phyloP scores from a whole-genome alignment of 2,329 filamentous ascomycete genomes.

The Pseudogymnoascus sp. region DNA sequence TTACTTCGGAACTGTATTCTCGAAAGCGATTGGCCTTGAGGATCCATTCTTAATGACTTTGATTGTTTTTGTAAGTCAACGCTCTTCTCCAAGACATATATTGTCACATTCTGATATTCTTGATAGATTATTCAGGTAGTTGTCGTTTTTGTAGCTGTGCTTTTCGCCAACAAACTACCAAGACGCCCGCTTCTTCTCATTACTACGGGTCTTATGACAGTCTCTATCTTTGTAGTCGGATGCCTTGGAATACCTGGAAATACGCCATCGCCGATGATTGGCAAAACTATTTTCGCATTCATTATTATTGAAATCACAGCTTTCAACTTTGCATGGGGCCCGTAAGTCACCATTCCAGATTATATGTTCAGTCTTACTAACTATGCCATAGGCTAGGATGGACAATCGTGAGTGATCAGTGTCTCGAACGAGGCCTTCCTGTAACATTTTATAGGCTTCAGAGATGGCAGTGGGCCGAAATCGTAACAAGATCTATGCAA shows the following conservation, averaged over 20 bases:
- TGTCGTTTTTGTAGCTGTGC: conserved; percentile 32
- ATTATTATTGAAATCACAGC: conserved; percentile 35
- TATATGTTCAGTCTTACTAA: background rate
- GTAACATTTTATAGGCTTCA: conserved; percentile 22
- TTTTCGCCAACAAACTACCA: conserved; percentile 34
- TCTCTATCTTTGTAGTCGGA: conserved; percentile 35
- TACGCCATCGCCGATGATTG: conserved; percentile 20
- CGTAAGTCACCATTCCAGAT: conserved; percentile 33
- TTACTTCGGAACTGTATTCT: conserved; percentile 36
- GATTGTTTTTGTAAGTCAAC: conserved; percentile 8
- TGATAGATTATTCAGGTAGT: conserved; percentile 34
- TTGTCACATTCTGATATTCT: background rate
- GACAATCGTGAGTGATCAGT: background rate
- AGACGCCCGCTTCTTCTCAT: conserved; percentile 32
- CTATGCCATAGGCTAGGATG: background rate
- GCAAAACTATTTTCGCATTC: conserved; percentile 32
- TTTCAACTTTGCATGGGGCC: conserved; percentile 39
- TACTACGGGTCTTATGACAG: conserved; percentile 32
- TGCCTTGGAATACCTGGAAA: conserved; percentile 32
- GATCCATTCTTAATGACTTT: conserved; percentile 29
- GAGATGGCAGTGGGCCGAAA: conserved; percentile 42
- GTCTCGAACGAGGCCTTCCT: background rate
- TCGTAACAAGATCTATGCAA: conserved; percentile 38
- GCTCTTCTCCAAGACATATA: background rate
- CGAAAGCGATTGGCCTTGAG: conserved; percentile 33